Evolutionary conservation across 139 green algal species (phyloP), one percentile per base, ranked within the genome.

Genomic region (Gonium pectorale): DNA sequence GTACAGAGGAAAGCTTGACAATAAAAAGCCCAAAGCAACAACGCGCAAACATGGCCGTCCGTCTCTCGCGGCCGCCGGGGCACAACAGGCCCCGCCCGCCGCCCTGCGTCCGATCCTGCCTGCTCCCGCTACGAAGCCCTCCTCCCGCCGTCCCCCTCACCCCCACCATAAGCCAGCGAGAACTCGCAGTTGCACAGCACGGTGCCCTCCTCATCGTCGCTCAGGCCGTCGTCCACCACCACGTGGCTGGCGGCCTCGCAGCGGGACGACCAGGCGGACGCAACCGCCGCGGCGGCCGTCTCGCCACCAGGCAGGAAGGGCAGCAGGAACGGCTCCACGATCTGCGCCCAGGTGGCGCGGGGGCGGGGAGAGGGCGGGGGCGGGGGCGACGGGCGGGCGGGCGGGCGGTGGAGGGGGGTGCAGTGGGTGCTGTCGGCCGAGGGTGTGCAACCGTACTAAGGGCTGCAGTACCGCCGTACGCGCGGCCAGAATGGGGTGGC

Each of bases 131-230:
- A n/a, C n/a, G n/a, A n/a, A n/a, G n/a, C n/a, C n/a, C 26, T 22
- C 17, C 22, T 37, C 37, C 37, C 37, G 40, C 52, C 72, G 72
- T 26, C 40, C 73, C 54, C 59, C 75, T 71, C 80, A 73, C 74
- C 81, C 81, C 89, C 92, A 90, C 94, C 95, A 85, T 98, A 97
- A 7, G 95, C 96, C 35, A 98, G 90, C 44, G 89, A 94, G 92
- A 98, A 98, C 85, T 96, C 89, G 91, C 94, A 98, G 91, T 97
- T 93, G 90, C 91, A 96, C 56, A 98, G 90, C 63, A 95, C 90
- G 78, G 94, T 89, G 81, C 91, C 89, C 59, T 95, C 92, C 70
- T 95, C 94, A 38, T 97, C 94, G 43, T 97, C 94, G 41, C 90
- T 86, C 41, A 69, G 49, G 40, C 86, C 87, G 11, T 74, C 41